Conservation (phyloP, 1,284 basidiomycete genomes). For the Thecaphora thlaspeos region DNA sequence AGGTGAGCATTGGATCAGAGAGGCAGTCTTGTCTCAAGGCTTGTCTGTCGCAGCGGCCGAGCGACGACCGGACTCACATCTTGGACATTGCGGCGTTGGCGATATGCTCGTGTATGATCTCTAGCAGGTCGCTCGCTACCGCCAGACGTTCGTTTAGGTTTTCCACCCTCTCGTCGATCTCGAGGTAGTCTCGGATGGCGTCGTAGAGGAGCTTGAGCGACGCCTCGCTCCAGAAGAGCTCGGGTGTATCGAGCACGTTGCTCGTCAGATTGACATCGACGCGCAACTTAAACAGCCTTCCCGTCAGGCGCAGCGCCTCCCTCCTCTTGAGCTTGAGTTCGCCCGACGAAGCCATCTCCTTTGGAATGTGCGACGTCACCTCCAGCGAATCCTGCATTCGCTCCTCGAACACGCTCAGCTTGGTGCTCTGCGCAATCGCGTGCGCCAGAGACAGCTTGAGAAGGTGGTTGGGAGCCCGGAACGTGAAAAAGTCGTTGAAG, state of each 20-base stretch:
- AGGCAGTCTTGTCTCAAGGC: too few relatives aligned
- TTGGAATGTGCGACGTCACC: conserved; percentile 78
- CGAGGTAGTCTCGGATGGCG: conserved; percentile 90
- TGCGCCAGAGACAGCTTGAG: conserved; percentile 81
- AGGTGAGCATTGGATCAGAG: not conserved
- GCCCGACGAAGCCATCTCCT: conserved; percentile 77
- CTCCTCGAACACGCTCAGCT: conserved; percentile 84
- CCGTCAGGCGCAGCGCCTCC: conserved; percentile 83
- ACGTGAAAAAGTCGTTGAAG: conserved; percentile 79
- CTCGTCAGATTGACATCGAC: conserved; percentile 88
- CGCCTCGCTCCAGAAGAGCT: conserved; percentile 93
- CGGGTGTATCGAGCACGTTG: conserved; percentile 88
- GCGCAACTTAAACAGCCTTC: conserved; percentile 80
- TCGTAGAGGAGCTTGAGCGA: conserved; percentile 85
- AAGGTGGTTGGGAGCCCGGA: conserved; percentile 67
- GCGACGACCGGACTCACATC: conserved; percentile 51
- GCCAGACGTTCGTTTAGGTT: conserved; percentile 84
- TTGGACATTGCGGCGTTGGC: conserved; percentile 78
- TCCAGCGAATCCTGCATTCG: conserved; percentile 76
- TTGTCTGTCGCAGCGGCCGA: too few relatives aligned
- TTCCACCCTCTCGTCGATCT: conserved; percentile 79
- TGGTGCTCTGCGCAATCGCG: conserved; percentile 89
- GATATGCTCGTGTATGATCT: conserved; percentile 86
- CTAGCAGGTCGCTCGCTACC: conserved; percentile 70
- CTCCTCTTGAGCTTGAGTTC: conserved; percentile 73